Conservation (phyloP, 345 rosid genomes). For the Melaleuca quinquenervia region DNA sequence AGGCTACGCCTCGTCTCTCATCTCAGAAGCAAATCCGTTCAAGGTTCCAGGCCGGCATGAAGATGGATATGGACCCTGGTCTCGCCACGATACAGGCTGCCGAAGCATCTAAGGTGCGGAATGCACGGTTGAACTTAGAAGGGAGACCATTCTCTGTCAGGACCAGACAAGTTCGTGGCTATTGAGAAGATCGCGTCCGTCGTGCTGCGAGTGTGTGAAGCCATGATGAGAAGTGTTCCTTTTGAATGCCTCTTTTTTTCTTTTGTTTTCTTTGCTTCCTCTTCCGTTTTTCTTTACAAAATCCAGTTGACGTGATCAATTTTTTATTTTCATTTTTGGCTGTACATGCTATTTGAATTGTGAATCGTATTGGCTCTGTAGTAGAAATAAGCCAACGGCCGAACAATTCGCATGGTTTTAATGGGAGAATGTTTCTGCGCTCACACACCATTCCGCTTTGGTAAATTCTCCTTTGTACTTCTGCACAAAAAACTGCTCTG, state of each 20-base stretch:
- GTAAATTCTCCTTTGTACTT: neutral
- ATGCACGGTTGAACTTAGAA: neutral
- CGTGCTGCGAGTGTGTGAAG: neutral
- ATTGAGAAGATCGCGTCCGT: constrained; percentile 18
- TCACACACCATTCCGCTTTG: neutral
- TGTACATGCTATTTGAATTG: neutral
- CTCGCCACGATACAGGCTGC: neutral
- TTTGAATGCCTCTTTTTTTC: neutral
- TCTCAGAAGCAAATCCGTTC: constrained; percentile 9
- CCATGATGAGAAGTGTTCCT: neutral
- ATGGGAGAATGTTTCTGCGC: neutral
- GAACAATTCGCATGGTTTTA: neutral
- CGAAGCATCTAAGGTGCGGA: neutral
- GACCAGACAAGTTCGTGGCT: constrained; percentile 53
- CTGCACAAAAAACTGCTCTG: neutral
- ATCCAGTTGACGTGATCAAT: neutral
- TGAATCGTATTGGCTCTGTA: neutral
- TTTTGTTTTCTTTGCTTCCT: neutral
- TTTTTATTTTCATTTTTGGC: neutral
- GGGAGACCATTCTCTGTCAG: constrained; percentile 44
- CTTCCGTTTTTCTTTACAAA: neutral
- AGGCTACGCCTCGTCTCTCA: neutral
- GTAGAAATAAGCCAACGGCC: neutral
- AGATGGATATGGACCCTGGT: constrained; percentile 8
- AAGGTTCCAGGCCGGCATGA: constrained; percentile 17